Evolutionary conservation across 495 filamentous ascomycete species (phyloP), one percentile per base, ranked within the genome.

Genomic region (Bacidia rubella): DNA sequence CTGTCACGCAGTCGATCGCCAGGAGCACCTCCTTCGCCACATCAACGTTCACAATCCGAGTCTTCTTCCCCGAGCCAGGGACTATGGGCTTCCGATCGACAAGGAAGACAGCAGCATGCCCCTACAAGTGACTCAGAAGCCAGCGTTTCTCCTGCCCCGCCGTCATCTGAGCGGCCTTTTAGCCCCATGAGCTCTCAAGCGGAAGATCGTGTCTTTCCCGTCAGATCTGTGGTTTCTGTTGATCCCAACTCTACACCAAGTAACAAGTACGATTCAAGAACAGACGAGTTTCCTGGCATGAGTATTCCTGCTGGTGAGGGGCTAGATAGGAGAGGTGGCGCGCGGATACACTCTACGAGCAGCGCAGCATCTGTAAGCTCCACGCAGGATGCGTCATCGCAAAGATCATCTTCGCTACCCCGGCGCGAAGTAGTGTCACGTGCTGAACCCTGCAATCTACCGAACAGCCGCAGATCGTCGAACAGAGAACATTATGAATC

Each of bases 151-250:
- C 48, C 58, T 41, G 51, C 40, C 3, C 26, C 51, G 1, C 22
- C n/a, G 38, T 29, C 47, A 15, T 15, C 49, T 17, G 47, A 59
- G 9, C 55, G 53, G 5, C 52, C 49, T 0, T 69, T 67, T 25
- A 59, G 55, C 5, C 53, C 54, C 25, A 63, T 76, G 41, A 72
- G 67, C 32, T 68, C 69, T 22, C 68, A 68, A 40, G 62, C 63
- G 17, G 65, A 71, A 9, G 85, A 90, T 58, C 75, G 84, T 23
- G 82, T 94, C 20, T 94, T 88, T 53, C 87, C 87, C 11, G 84
- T 93, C n/a, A 77, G 83, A 32, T 90, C 84, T 11, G 81, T 86
- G 23, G 76, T 94, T 22, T 85, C 80, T 10, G 81, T 93, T 24
- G 81, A 85, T 56, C 75, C 81, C 35, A 63, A 67, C 2, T 35